Percentiles rank a stretch among this genome's conserved stretches.
Conservation (phyloP, 2,329 filamentous ascomycete genomes). For the Pseudocercospora eumusae region DNA sequence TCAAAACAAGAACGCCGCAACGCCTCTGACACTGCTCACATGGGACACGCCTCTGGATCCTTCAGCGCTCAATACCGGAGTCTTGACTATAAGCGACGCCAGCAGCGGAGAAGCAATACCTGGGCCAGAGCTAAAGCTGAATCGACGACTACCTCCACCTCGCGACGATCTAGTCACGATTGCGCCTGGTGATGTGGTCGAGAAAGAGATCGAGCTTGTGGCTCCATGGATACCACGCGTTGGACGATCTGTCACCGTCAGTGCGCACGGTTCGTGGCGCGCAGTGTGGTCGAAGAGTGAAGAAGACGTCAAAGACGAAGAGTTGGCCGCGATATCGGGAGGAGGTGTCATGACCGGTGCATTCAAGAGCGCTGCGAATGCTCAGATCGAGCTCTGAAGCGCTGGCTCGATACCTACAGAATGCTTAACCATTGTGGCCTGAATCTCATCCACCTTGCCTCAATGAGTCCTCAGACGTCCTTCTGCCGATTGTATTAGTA, state of each 20-base stretch:
- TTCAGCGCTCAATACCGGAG: conserved; percentile 42
- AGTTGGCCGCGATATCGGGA: conserved; percentile 27
- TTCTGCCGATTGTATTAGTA: background rate
- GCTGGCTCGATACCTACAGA: background rate
- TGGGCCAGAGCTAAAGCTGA: conserved; percentile 40
- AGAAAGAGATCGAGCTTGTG: conserved; percentile 42
- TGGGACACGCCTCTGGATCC: conserved; percentile 47
- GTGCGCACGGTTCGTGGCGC: conserved; percentile 39
- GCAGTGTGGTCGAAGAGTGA: conserved; percentile 39
- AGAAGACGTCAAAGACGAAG: conserved; percentile 21
- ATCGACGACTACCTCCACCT: conserved; percentile 42
- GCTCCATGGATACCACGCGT: conserved; percentile 43
- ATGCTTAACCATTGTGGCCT: background rate
- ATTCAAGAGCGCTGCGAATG: conserved; percentile 20
- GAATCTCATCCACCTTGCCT: background rate
- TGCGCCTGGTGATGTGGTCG: conserved; percentile 38
- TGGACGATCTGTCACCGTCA: conserved; percentile 43
- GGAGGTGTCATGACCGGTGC: conserved; percentile 15
- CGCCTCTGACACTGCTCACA: conserved; percentile 42
- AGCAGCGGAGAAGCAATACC: conserved; percentile 36
- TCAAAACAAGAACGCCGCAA: conserved; percentile 40
- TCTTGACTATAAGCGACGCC: conserved; percentile 40
- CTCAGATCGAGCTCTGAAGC: conserved; percentile 19
- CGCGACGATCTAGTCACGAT: conserved; percentile 42
- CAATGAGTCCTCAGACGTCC: background rate